Percentiles rank a stretch among this genome's conserved stretches.
phyloP scores from a whole-genome alignment of 768 basidiomycete species.

The Mycena indigotica region DNA sequence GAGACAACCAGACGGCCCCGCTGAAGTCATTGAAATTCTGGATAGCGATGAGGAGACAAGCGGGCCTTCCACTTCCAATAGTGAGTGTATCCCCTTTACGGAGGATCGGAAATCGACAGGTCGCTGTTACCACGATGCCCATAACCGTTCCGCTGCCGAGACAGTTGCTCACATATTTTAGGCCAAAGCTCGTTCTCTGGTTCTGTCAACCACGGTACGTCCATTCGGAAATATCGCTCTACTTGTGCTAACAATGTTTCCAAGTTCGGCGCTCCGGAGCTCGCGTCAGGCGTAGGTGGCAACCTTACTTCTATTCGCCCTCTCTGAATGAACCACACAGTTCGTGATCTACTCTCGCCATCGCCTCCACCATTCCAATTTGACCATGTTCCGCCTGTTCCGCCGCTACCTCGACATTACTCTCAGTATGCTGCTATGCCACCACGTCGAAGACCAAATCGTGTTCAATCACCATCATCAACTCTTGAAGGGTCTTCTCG shows the following conservation, averaged over 20 bases:
- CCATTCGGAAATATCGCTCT: no score
- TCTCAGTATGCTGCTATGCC: conserved; percentile 28
- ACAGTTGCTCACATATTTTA: no score
- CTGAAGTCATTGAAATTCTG: conserved; percentile 18
- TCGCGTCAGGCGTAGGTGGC: no score
- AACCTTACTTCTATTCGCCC: no score
- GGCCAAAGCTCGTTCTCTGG: no score
- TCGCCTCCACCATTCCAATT: conserved; percentile 41
- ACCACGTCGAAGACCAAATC: conserved; percentile 37
- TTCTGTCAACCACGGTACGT: no score
- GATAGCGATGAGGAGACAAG: conserved; percentile 21
- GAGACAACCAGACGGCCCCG: conserved; percentile 7
- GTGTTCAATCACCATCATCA: conserved; percentile 46
- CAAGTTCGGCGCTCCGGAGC: no score
- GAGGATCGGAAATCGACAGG: no score
- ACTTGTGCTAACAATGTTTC: no score
- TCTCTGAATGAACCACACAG: no score
- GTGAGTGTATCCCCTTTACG: conserved; percentile 1
- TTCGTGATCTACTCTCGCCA: conserved; percentile 46
- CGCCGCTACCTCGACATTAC: conserved; percentile 44
- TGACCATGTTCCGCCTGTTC: conserved; percentile 66
- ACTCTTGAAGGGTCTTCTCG: conserved; percentile 51
- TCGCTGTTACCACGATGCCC: no score
- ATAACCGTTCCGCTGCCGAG: no score
- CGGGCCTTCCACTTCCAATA: not conserved